These are phyloP conservation scores for Rhizopogon rudus DNA, from an alignment of 768 basidiomycete species.

Conservation along the genomic window DNA sequence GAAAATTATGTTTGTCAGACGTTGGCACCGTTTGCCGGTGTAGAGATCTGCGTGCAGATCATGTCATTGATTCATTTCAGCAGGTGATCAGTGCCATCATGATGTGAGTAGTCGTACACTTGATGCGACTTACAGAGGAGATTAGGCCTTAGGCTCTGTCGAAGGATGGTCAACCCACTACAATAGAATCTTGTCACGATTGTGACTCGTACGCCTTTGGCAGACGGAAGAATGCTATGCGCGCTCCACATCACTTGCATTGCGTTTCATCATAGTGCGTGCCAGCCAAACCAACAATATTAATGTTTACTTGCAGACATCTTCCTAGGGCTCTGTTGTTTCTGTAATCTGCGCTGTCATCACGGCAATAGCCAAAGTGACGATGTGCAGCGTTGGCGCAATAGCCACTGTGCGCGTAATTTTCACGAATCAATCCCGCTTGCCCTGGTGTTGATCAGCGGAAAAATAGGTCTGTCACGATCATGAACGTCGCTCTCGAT, in stretches of 20 bases:
- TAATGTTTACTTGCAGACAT: neutral
- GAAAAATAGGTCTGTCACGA: constrained; percentile 50
- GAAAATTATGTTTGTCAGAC: too few relatives aligned
- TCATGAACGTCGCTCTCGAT: constrained; percentile 55
- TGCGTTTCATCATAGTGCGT: constrained; percentile 4
- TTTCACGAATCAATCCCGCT: neutral
- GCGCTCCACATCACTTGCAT: constrained; percentile 17
- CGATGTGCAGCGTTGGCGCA: constrained; percentile 43
- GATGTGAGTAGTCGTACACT: too few relatives aligned
- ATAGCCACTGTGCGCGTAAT: constrained; percentile 49
- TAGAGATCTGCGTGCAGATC: constrained; percentile 33
- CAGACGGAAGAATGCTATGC: too few relatives aligned
- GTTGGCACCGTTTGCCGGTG: too few relatives aligned
- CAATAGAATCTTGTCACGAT: too few relatives aligned
- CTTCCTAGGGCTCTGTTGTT: constrained; percentile 49
- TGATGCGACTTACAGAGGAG: neutral
- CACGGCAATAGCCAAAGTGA: constrained; percentile 50
- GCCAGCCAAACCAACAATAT: neutral
- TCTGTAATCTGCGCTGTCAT: constrained; percentile 61
- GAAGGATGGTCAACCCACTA: too few relatives aligned
- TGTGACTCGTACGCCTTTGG: too few relatives aligned
- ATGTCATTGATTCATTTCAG: constrained; percentile 27
- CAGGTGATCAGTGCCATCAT: neutral
- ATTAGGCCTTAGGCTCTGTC: too few relatives aligned
- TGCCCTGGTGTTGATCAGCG: neutral